These are phyloP conservation scores for Magnusiomyces fungicola DNA, from an alignment of 1,139 yeast genomes.

Conservation along the genomic window DNA sequence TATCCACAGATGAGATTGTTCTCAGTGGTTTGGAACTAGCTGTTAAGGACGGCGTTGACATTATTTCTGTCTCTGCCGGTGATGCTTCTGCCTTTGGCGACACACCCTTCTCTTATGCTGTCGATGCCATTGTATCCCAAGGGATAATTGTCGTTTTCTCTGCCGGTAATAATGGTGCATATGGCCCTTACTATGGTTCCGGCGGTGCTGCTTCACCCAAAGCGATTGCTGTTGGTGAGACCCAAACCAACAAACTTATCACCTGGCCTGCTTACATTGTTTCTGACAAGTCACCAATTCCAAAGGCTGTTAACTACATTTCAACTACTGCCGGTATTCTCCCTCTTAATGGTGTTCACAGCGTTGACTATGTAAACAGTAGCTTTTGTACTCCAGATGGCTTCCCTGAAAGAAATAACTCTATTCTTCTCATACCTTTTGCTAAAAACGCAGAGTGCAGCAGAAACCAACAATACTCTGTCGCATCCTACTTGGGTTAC, in stretches of 20 bases:
- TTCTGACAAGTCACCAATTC: constrained; percentile 6
- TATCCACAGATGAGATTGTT: constrained; percentile 17
- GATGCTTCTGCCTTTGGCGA: background rate
- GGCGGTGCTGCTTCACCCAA: constrained; percentile 1
- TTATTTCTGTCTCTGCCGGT: constrained; percentile 20
- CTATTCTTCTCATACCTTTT: constrained; percentile 1
- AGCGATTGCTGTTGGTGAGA: constrained; percentile 8
- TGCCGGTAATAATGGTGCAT: constrained; percentile 13
- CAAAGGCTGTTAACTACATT: constrained; percentile 4
- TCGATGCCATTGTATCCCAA: background rate
- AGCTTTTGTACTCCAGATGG: background rate
- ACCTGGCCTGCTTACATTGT: constrained; percentile 11
- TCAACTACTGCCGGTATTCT: constrained; percentile 7
- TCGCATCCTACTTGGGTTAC: background rate
- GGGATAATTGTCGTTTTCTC: constrained; percentile 10
- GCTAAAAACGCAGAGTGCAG: constrained; percentile 1
- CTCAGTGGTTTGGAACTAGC: constrained; percentile 18
- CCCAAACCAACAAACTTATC: constrained; percentile 4
- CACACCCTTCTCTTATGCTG: constrained; percentile 1
- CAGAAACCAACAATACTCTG: background rate
- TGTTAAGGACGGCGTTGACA: constrained; percentile 18
- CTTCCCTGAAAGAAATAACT: background rate
- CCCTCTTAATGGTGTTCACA: constrained; percentile 7
- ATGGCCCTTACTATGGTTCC: constrained; percentile 9
- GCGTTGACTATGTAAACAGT: constrained; percentile 5